Evolutionary conservation across 176 grass and related monocot species (phyloP).

Genomic region (Eleusine indica): DNA sequence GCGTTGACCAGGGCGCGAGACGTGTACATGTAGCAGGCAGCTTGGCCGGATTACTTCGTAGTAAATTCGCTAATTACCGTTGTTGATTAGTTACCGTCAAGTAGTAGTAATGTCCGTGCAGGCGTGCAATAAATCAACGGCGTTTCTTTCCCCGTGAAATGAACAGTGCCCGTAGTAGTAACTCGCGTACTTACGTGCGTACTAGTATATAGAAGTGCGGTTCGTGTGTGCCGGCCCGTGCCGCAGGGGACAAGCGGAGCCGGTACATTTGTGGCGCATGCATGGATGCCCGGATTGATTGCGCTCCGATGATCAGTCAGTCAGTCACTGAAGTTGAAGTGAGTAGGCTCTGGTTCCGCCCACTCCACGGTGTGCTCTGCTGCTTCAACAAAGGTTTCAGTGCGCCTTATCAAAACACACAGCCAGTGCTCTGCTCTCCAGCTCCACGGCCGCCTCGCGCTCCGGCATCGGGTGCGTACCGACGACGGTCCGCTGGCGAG

Average conservation of each 20-base stretch:
- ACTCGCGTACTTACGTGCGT: no score
- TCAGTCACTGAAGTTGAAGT: no score
- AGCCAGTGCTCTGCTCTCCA: background rate
- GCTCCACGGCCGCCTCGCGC: background rate
- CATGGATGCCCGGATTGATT: background rate
- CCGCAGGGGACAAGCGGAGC: slow-evolving; percentile 13
- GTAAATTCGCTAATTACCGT: background rate
- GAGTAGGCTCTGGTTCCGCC: background rate
- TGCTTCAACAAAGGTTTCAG: background rate
- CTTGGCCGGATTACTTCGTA: background rate
- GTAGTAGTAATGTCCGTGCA: background rate
- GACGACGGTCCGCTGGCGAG: background rate
- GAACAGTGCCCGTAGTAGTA: background rate
- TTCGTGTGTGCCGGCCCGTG: background rate
- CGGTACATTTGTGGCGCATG: background rate
- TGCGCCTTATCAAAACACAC: background rate
- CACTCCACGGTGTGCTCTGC: background rate
- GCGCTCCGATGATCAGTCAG: background rate
- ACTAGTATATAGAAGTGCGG: background rate
- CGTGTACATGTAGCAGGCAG: background rate
- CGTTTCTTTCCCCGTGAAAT: background rate
- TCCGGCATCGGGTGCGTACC: background rate
- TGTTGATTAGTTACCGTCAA: background rate
- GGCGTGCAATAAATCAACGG: background rate
- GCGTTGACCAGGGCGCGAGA: slow-evolving; percentile 32